A percentile compares a stretch with the other conserved stretches of the same genome.
Evolutionary conservation across 2,329 filamentous ascomycete genomes (phyloP).

Genomic region (Trichocomaceae sp.): DNA sequence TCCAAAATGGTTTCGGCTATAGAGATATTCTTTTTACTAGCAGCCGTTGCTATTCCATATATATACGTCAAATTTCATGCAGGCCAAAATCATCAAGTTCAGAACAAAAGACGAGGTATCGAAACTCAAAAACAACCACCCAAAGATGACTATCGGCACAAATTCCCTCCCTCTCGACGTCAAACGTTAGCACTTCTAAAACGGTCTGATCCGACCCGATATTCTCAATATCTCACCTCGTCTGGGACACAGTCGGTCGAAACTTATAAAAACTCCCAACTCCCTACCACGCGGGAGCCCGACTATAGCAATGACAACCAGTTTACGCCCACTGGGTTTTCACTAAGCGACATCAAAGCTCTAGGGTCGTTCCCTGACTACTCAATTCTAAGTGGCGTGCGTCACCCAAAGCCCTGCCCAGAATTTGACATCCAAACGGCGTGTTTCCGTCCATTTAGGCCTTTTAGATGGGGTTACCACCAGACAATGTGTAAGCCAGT

Average conservation of each 20-base stretch:
- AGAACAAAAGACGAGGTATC: neutral
- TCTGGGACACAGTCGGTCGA: neutral
- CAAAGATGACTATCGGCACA: neutral
- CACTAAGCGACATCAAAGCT: conserved; percentile 59
- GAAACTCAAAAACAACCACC: neutral
- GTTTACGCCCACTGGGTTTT: conserved; percentile 63
- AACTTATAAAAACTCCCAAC: neutral
- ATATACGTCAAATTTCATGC: neutral
- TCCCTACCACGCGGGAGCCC: conserved; percentile 39
- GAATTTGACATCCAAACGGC: conserved; percentile 65
- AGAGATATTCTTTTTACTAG: neutral
- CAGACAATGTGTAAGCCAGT: conserved; percentile 75
- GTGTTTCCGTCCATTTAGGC: conserved; percentile 66
- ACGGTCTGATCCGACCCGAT: neutral
- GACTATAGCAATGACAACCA: conserved; percentile 30
- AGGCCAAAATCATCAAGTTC: neutral
- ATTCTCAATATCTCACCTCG: neutral
- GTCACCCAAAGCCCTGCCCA: conserved; percentile 56
- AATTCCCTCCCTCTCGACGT: neutral
- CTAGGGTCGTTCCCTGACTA: conserved; percentile 77
- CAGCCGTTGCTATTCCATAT: neutral
- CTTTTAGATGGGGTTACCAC: conserved; percentile 77
- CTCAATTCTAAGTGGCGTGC: conserved; percentile 65
- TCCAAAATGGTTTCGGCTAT: neutral
- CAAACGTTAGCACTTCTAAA: neutral